Percentiles rank a stretch among this genome's conserved stretches.
These are phyloP conservation scores for Citrus mangshanensis DNA, from an alignment of 345 rosid species.

Conservation along the genomic window DNA sequence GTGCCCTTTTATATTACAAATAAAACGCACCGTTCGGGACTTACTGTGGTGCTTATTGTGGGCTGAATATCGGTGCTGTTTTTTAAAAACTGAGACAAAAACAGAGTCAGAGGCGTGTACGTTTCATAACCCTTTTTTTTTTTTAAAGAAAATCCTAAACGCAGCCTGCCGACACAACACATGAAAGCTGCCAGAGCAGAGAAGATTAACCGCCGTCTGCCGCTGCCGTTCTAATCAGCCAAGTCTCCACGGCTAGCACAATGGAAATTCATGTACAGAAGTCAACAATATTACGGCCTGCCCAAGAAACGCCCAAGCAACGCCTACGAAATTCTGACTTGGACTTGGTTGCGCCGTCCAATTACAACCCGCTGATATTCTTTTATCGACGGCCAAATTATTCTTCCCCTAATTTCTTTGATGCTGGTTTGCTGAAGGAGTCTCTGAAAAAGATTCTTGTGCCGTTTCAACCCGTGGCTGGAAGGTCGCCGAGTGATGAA, in stretches of 20 bases:
- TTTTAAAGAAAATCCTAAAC: too few species aligned
- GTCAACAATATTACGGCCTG: constrained; percentile 19
- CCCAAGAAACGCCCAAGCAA: constrained; percentile 22
- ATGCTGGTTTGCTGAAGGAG: constrained; percentile 19
- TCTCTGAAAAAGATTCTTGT: constrained; percentile 31
- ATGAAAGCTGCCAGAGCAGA: too few species aligned
- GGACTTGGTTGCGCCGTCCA: constrained; percentile 13
- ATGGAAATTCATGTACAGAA: constrained; percentile 10
- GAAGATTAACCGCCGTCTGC: too few species aligned
- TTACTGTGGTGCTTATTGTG: too few species aligned
- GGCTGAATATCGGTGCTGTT: too few species aligned
- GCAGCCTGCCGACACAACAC: too few species aligned
- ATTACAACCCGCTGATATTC: constrained; percentile 7
- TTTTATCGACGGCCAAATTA: constrained; percentile 22
- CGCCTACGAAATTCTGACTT: constrained; percentile 23
- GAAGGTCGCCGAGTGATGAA: constrained; percentile 22
- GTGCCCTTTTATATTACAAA: too few species aligned
- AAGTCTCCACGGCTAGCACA: not conserved
- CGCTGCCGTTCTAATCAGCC: too few species aligned
- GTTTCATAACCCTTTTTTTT: too few species aligned
- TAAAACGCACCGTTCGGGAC: too few species aligned
- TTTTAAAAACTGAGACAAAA: too few species aligned
- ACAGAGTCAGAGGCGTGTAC: too few species aligned
- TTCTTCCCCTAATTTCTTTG: constrained; percentile 8
- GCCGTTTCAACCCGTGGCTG: constrained; percentile 35